Conservation (phyloP, 768 basidiomycete genomes). For the Boletales sp. region DNA sequence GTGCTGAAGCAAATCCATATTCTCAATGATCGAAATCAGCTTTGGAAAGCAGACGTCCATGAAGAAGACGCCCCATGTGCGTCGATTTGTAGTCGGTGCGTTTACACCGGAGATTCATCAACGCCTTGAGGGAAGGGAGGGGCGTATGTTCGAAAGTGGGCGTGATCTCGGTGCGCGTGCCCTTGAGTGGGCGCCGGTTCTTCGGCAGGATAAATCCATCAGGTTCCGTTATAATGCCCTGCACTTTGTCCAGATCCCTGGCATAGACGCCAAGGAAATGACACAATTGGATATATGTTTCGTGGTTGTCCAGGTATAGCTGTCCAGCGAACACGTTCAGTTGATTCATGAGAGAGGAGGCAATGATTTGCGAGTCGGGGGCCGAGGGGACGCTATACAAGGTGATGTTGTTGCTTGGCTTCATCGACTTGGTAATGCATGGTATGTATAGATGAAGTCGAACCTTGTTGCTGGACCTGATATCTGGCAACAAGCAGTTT, state of each 20-base stretch:
- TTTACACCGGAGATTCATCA: neutral
- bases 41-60: neutral
- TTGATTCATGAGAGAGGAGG: constrained; percentile 20
- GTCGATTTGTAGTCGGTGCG: neutral
- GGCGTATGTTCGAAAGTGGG: neutral
- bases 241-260: constrained; percentile 39
- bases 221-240: constrained; percentile 28
- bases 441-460: constrained; percentile 43
- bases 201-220: constrained; percentile 21
- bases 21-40: neutral
- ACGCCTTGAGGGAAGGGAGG: neutral
- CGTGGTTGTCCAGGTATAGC: constrained; percentile 35
- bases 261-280: constrained; percentile 35
- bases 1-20: too few species aligned
- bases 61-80: neutral
- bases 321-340: constrained; percentile 46
- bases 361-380: constrained; percentile 8
- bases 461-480: constrained; percentile 30
- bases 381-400: constrained; percentile 21
- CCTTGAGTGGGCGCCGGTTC: neutral
- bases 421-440: constrained; percentile 24
- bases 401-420: constrained; percentile 26
- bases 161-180: too few species aligned
- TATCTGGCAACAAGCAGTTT: constrained; percentile 33
- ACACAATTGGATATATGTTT: constrained; percentile 29